Percentiles rank a stretch among this genome's conserved stretches.
These are phyloP conservation scores for Coemansia erecta DNA, from an alignment of 192 early-diverging fungal genomes.

Conservation along the genomic window DNA sequence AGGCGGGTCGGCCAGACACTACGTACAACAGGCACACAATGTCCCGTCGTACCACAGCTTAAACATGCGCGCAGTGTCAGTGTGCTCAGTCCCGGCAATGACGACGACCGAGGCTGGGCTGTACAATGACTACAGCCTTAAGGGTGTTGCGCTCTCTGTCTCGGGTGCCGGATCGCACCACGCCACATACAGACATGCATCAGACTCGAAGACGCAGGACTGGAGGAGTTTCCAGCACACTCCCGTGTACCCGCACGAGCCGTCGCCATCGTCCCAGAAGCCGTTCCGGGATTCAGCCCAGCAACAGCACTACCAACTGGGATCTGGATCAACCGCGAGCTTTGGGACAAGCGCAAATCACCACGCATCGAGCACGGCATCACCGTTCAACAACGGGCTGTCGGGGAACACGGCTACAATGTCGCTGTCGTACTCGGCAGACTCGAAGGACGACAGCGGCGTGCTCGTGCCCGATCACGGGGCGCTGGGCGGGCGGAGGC, in stretches of 20 bases:
- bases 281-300: too few species aligned
- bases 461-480: neutral
- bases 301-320: slow-evolving; percentile 13
- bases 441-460: slow-evolving; percentile 12
- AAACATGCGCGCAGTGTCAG: slow-evolving; percentile 26
- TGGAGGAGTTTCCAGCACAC: slow-evolving; percentile 17
- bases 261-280: neutral
- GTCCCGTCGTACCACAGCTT: neutral
- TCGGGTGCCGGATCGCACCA: neutral
- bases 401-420: slow-evolving; percentile 13
- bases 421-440: slow-evolving; percentile 16
- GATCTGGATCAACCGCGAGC: slow-evolving; percentile 12
- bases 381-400: slow-evolving; percentile 19
- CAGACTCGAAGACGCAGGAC: slow-evolving; percentile 16
- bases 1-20: neutral
- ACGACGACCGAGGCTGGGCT: neutral
- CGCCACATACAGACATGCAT: slow-evolving; percentile 12
- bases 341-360: neutral
- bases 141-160: neutral
- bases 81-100: slow-evolving; percentile 33
- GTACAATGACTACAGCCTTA: neutral
- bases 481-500: neutral
- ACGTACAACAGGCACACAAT: neutral
- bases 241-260: neutral
- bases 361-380: slow-evolving; percentile 3